Percentiles rank a stretch among this genome's conserved stretches.
Conservation (phyloP, 2,329 filamentous ascomycete species). For the Diplodia scrobiculata region DNA sequence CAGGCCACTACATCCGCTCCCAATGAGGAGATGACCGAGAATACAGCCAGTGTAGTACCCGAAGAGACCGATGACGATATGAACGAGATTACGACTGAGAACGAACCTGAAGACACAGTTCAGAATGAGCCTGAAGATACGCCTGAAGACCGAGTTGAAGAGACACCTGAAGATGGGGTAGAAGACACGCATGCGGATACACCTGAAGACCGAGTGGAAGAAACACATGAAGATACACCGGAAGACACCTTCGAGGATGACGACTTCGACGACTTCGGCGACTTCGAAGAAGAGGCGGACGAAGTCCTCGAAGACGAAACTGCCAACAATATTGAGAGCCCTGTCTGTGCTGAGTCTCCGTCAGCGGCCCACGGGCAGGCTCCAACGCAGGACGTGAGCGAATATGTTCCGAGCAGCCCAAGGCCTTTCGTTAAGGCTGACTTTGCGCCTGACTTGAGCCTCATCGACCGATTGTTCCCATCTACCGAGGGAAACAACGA, state of each 20-base stretch:
- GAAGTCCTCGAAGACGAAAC: not conserved
- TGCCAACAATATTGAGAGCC: not conserved
- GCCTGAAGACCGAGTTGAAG: not conserved
- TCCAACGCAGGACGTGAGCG: not conserved
- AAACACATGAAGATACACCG: not conserved
- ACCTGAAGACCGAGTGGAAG: not conserved
- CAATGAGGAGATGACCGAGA: not conserved
- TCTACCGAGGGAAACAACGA: constrained; percentile 24
- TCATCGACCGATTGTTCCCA: constrained; percentile 40
- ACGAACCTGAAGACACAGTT: not conserved
- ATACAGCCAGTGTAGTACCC: not conserved
- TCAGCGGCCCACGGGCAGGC: not conserved
- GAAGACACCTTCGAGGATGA: constrained; percentile 9
- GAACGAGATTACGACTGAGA: not conserved
- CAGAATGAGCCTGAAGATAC: not conserved
- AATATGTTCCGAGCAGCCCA: constrained; percentile 3
- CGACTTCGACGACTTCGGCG: constrained; percentile 33
- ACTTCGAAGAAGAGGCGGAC: constrained; percentile 30
- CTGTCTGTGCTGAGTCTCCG: not conserved
- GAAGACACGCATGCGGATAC: not conserved
- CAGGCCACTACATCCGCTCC: not conserved
- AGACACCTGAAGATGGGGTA: not conserved
- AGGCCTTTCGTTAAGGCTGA: constrained; percentile 1
- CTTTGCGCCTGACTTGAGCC: constrained; percentile 33
- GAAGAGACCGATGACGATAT: not conserved